Base-by-base conservation (phyloP, 805 yeast species). In the Ogataea sp. region DNA sequence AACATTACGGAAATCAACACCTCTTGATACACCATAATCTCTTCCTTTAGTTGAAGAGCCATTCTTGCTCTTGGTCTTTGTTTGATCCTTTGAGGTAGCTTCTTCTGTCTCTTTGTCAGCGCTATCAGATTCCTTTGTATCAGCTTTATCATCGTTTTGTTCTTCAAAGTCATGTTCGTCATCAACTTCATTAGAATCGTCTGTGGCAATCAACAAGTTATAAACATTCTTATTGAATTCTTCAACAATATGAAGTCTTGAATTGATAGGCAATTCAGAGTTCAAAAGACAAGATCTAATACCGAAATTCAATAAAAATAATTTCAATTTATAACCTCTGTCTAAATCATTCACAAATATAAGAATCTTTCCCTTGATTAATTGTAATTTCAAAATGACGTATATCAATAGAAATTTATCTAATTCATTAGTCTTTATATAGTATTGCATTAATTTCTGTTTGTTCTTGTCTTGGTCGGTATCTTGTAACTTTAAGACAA, bases 11-110 rank as follows among this genome's bases (percentile, higher is more conserved):
- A 93, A 93, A 63, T 93, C 98, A 30, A 93, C 94, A 55, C 98
- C 98, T 61, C 98, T 77, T 20, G 96, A 83, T 32, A 89, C 97
- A 46, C 97, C 95, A 56, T 83, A 93, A 51, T 93, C 97, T 44
- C 68, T 71, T 42, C 72, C 68, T 5, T 53, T 46, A 37, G 47
- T 47, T 9, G 39, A n/a, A n/a, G n/a, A n/a, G n/a, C n/a, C 21
- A 20, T 53, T 51, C 43, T 58, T 58, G 44, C 45, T 29, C 11
- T 8, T 23, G 7, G 11, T 23, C 11, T 23, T 23, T 23, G 11
- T 23, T 47, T 39, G n/a, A n/a, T n/a, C n/a, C n/a, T n/a, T n/a
- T n/a, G n/a, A n/a, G n/a, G n/a, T n/a, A n/a, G n/a, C n/a, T n/a
- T n/a, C n/a, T n/a, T n/a, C n/a, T n/a, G n/a, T n/a, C n/a, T n/a